Base-by-base conservation (phyloP, 148 eudicot species). In the Diospyros kaki region DNA sequence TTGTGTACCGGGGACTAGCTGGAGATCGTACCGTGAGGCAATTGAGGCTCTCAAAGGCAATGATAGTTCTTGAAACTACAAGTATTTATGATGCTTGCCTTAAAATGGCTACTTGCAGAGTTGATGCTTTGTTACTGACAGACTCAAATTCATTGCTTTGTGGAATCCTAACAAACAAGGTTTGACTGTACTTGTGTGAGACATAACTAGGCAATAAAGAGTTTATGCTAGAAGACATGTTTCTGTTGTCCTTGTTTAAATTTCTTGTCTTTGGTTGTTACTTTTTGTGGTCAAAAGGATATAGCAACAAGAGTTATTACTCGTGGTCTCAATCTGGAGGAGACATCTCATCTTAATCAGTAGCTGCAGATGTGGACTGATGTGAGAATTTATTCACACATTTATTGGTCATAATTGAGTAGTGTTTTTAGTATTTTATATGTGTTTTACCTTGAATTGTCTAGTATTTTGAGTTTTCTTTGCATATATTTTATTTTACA, bases 161-260 rank as follows among this genome's bases (percentile, higher is more conserved):
- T 82, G 98, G 97, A 69, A 95, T 95, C 73, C 84, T 95, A 53
- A 95, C 97, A 46, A 97, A 95, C 80, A 95, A 93, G 97, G 99
- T 95, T 69, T 75, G 46, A 44, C 18, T 59, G 70, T 55, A 55
- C 62, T 28, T 38, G 69, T 62, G 66, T 77, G 58, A n/a, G 3
- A 18, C 40, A 76, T 73, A 68, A 46, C 52, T n/a, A 41, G 17
- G 62, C 44, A 56, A 53, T 45, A 18, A 46, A 38, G 9, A 61
- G 9, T n/a, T n/a, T n/a, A n/a, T n/a, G n/a, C n/a, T n/a, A 3
- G n/a, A 48, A 46, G 68, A 44, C 46, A 38, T 55, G n/a, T 43
- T n/a, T 10, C 51, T 72, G 28, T 38, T 72, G 28, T 18, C 71
- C 51, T 43, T 74, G n/a, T 39, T 17, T 6, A 51, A 15, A 58